Base-by-base conservation (phyloP, 768 basidiomycete genomes). In the Lepiota venenata region DNA sequence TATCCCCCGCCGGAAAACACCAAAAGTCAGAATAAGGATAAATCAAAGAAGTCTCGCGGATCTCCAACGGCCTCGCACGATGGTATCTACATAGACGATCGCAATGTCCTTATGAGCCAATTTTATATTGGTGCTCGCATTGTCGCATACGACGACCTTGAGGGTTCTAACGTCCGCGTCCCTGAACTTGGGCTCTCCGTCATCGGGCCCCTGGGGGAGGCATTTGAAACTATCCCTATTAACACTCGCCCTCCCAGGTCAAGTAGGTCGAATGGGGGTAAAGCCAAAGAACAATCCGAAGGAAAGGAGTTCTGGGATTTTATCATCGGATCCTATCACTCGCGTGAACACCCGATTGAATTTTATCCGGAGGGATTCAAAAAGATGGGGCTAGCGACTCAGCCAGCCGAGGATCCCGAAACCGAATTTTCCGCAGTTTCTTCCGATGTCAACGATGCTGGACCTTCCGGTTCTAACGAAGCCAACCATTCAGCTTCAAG, bases 361-460 rank as follows among this genome's bases (percentile, higher is more conserved):
- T 91, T 95, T 57, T 67, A 84, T n/a, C 80, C 87, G 0, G 85
- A 95, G 46, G 92, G 90, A 0, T 75, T 94, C 50, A 77, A 83
- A 59, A 81, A 84, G 65, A 75, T 95, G 52, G 91, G 90, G 0
- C 70, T 94, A 57, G 85, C 85, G 60, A 63, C 65, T 5, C 12
- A 52, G 1, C 27, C 61, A 11, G 16, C 27, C 7, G 57, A 60
- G 3, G 48, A 53, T 20, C 57, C 56, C 0, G 44, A 50, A 15
- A 25, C 22, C 14, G 38, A 11, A 15, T 35, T 39, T n/a, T 36
- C 9, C 27, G 43, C 18, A 20, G 46, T 37, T 22, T 22, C 51
- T 45, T 52, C 43, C 15, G 20, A 37, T 3, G 36, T 36, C 16
- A 52, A 21, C 21, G 36, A 20, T 27, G 36, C 35, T 15, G 36